Evolutionary conservation across 2,329 filamentous ascomycete species (phyloP), one percentile per base, ranked within the genome.

Genomic region (Aureobasidium sp.): DNA sequence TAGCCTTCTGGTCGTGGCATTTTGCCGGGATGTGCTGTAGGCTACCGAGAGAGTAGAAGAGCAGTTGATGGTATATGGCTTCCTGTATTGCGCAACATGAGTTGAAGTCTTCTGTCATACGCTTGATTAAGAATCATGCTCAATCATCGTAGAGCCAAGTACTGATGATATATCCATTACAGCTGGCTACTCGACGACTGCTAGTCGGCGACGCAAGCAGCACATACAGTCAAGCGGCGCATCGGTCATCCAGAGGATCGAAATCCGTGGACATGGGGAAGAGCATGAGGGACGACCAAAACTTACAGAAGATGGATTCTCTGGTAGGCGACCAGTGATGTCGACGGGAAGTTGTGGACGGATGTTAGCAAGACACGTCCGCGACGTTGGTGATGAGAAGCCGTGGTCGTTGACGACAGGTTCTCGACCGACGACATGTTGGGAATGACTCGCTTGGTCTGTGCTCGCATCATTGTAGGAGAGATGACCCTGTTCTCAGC

Each of bases 1-100:
- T 59, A 59, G 42, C 54, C 54, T 59, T 59, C 54, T 48, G 54
- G 54, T 44, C 54, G 54, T 27, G 54, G 54, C 54, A 59, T 59
- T 8, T 7, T 48, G 34, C 14, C 10, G 27, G 27, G 3, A 7
- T 13, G 27, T 4, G 8, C 8, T n/a, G 51, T 54, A 42, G 37
- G 8, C 51, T 54, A 54, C 37, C 16, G 9, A 4, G 1, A 4
- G 1, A 10, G 39, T 4, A n/a, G 34, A 8, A 13, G 27, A 8
- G 5, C 27, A n/a, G 36, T 39, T 11, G 16, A 54, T 8, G 10
- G 14, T 16, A 9, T 21, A 1, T 2, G 10, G 4, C 5, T 36
- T 9, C 32, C 25, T 42, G 4, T 21, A 14, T 9, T 4, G 37
- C 32, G 27, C 27, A 29, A 6, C 5, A 11, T 51, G 21, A 37